A percentile compares a stretch with the other conserved stretches of the same genome.
Conservation (phyloP, 345 rosid species). For the Aquilaria malaccensis region DNA sequence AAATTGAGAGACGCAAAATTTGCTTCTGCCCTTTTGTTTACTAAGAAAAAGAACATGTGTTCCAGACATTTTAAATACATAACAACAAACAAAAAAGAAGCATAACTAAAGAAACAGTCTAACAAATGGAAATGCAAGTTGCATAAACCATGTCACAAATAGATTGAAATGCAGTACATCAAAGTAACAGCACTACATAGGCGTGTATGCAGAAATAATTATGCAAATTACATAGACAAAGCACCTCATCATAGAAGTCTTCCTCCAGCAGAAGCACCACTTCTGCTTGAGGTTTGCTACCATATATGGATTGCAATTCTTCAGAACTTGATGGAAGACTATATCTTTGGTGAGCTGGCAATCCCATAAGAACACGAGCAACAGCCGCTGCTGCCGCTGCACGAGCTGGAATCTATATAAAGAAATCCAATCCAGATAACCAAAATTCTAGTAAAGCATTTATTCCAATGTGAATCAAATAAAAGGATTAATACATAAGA, state of each 20-base stretch:
- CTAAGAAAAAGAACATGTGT: too few relatives aligned
- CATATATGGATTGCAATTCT: slow-evolving; percentile 70
- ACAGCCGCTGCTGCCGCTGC: slow-evolving; percentile 98
- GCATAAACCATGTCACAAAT: neutral
- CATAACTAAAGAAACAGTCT: too few relatives aligned
- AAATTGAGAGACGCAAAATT: too few relatives aligned
- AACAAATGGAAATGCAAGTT: neutral
- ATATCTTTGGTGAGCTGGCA: slow-evolving; percentile 73
- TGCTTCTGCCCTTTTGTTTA: too few relatives aligned
- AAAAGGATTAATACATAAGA: neutral
- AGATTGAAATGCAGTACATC: too few relatives aligned
- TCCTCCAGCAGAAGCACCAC: slow-evolving; percentile 62
- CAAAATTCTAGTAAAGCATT: slow-evolving; percentile 8
- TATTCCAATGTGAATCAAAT: neutral
- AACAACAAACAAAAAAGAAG: too few relatives aligned
- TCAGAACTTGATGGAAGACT: slow-evolving; percentile 76
- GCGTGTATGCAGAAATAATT: neutral
- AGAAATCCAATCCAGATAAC: slow-evolving; percentile 6
- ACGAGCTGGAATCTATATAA: slow-evolving; percentile 82
- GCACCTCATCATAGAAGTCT: slow-evolving; percentile 82
- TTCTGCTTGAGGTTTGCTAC: slow-evolving; percentile 52
- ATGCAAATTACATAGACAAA: neutral
- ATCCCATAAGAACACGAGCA: slow-evolving; percentile 84
- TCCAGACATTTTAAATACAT: too few relatives aligned
- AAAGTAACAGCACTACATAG: too few relatives aligned